Evolutionary conservation across 306 rosid species (phyloP), one percentile per base, ranked within the genome.

Genomic region (Acmispon strigosus): DNA sequence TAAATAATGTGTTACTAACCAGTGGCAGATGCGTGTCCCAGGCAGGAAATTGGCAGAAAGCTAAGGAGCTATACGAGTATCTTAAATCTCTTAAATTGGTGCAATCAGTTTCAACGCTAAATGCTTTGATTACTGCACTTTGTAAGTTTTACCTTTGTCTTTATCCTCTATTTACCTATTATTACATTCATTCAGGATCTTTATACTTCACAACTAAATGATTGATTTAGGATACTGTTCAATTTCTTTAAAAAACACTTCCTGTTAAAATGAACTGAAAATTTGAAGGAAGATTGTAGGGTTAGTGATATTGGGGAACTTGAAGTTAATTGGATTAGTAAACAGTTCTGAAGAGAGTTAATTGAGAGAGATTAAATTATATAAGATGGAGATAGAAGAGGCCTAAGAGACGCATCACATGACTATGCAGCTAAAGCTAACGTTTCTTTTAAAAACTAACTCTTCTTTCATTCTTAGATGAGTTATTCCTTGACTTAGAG

Each of bases 81-180:
- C 96, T 94, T 72, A 94, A 87, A 73, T 81, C 88, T 63, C 78
- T 72, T 63, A 86, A 89, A 58, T 62, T 82, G 83, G 73, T 68
- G 58, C 81, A 42, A 57, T 83, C 90, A 60, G 97, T 89, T 82
- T 86, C 98, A 76, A 88, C 96, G 61, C 74, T 89, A 76, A 94
- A 94, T 80, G 98, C 98, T 75, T 84, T 89, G 84, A 89, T 94
- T 70, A 94, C 95, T 61, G 95, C 98, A 74, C 83, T 94, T 59
- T 94, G 98, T 94, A 86, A 83, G 98, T 84, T 47, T 49, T 24
- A 36, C 41, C 34, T 66, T 42, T 61, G 29, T 71, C 27, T 54
- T 62, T 73, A 22, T 42, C n/a, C 8, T 32, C 37, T 32, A 32
- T 72, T 37, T 57, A 13, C 41, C 37, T 42, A 50, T 37, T 54